Conservation (phyloP, 2,329 filamentous ascomycete genomes). For the Aspergillus terreus region DNA sequence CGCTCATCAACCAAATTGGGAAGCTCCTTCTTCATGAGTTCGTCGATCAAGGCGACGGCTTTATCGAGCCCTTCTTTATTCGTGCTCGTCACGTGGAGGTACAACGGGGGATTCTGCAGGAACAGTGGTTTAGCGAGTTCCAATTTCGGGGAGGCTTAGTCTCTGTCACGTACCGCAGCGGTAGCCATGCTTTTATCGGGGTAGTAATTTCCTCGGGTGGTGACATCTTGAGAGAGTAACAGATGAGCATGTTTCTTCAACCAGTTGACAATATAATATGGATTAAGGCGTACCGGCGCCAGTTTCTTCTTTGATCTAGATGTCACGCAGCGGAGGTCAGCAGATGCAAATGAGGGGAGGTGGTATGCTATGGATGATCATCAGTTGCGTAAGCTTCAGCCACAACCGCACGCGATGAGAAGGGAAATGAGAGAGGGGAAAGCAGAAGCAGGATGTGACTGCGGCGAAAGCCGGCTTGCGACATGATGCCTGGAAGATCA, state of each 20-base stretch:
- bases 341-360: constrained; percentile 76
- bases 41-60: constrained; percentile 83
- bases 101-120: constrained; percentile 79
- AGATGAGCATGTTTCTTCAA: constrained; percentile 58
- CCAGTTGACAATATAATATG: constrained; percentile 42
- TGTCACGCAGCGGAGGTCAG: constrained; percentile 85
- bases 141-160: too few relatives aligned
- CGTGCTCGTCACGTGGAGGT: constrained; percentile 92
- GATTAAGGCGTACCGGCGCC: constrained; percentile 86
- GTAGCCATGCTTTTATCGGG: constrained; percentile 98
- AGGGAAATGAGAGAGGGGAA: constrained; percentile 27
- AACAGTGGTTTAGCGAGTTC: not conserved
- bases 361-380: constrained; percentile 53
- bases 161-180: constrained; percentile 64
- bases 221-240: constrained; percentile 81
- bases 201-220: constrained; percentile 92
- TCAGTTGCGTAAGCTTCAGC: constrained; percentile 67
- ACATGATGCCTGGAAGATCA: constrained; percentile 56
- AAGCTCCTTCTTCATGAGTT: constrained; percentile 92
- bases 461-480: constrained; percentile 36
- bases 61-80: constrained; percentile 86
- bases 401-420: constrained; percentile 48
- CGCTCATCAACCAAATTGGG: constrained; percentile 94
- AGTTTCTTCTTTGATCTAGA: constrained; percentile 99
- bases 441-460: constrained; percentile 33